These are phyloP conservation scores for Hericium rajendrae DNA, from an alignment of 768 basidiomycete genomes.

Conservation along the genomic window DNA sequence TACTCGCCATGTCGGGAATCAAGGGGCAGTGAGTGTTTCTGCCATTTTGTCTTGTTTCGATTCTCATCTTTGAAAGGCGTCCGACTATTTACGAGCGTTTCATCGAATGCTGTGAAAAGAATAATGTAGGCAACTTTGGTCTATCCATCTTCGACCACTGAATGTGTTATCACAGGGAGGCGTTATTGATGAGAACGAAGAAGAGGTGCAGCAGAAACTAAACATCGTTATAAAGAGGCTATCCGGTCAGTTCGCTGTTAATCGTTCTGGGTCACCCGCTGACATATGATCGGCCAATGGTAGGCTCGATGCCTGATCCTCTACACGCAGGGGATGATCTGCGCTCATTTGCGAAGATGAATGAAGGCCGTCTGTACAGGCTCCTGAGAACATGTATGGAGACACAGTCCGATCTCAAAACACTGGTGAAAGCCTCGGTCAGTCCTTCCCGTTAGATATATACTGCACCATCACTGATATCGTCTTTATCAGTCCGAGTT, in stretches of 20 bases:
- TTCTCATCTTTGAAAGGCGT: constrained; percentile 32
- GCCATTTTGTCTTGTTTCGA: background rate
- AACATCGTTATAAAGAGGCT: constrained; percentile 46
- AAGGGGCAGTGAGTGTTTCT: constrained; percentile 43
- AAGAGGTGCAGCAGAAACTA: constrained; percentile 45
- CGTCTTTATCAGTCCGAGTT: constrained; percentile 59
- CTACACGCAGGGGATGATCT: constrained; percentile 74
- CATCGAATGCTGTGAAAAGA: constrained; percentile 61
- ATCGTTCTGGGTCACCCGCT: background rate
- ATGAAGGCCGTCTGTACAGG: constrained; percentile 81
- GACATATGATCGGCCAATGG: background rate
- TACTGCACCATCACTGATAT: background rate
- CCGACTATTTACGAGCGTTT: constrained; percentile 64
- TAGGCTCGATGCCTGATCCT: constrained; percentile 56
- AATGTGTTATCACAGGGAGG: constrained; percentile 56
- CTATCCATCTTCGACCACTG: background rate
- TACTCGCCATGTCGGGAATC: constrained; percentile 56
- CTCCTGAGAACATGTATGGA: constrained; percentile 76
- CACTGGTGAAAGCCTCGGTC: constrained; percentile 69
- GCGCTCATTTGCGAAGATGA: constrained; percentile 72
- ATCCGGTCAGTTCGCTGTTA: constrained; percentile 38
- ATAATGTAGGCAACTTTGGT: constrained; percentile 59
- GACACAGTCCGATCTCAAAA: constrained; percentile 73
- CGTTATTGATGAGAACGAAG: constrained; percentile 78
- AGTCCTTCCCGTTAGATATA: constrained; percentile 14